Percentiles rank a stretch among this genome's conserved stretches.
Evolutionary conservation across 2,329 filamentous ascomycete genomes (phyloP).

Genomic region (Stachybotrys echinatus): DNA sequence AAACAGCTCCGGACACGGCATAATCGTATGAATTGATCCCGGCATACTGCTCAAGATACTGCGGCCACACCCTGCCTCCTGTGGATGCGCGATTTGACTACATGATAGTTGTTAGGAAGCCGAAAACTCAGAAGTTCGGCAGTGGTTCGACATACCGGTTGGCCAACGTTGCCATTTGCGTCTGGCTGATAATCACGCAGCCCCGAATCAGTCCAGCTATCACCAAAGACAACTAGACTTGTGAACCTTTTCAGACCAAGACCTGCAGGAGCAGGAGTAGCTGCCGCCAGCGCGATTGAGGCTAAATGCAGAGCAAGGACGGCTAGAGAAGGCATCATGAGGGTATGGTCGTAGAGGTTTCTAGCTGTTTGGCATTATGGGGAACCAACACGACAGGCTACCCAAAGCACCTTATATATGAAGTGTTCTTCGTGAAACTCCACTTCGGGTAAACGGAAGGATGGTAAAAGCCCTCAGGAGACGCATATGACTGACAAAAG

Average conservation of each 20-base stretch:
- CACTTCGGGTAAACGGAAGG: no score
- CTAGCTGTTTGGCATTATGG: no score
- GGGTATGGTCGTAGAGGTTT: no score
- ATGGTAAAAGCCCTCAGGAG: no score
- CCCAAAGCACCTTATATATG: no score
- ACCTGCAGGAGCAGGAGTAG: not conserved
- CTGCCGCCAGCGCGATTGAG: not conserved
- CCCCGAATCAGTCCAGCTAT: constrained; percentile 1
- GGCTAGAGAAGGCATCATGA: no score
- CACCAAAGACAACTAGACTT: constrained; percentile 1
- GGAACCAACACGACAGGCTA: no score
- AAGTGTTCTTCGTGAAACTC: no score
- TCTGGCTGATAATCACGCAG: not conserved
- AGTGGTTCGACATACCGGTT: not conserved
- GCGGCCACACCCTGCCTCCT: not conserved
- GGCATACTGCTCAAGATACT: constrained; percentile 2
- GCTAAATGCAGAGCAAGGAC: not conserved
- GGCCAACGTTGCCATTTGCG: constrained; percentile 1
- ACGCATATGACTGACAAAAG: no score
- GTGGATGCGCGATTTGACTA: constrained; percentile 1
- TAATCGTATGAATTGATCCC: constrained; percentile 3
- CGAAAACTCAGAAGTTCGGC: not conserved
- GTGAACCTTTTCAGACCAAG: not conserved
- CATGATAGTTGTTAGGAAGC: not conserved
- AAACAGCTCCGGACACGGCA: not conserved